Base-by-base conservation (phyloP, 1,284 basidiomycete genomes). In the Leccinum subrobustum region DNA sequence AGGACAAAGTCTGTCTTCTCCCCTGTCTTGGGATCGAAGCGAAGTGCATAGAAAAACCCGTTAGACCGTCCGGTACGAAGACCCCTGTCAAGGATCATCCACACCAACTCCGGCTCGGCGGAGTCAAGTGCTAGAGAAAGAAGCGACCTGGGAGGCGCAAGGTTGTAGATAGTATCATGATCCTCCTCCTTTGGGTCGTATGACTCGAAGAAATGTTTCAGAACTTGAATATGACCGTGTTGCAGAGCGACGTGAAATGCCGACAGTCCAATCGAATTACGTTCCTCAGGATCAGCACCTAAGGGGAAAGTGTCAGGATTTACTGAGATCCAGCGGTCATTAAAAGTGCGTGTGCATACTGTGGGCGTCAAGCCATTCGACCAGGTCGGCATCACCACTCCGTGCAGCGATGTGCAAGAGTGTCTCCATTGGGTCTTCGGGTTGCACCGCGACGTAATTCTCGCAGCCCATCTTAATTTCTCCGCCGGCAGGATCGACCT, bases 1-100 rank as follows among this genome's bases (percentile, higher is more conserved):
- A 98, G 83, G 55, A 98, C 79, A 70, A 98, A 97, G 71, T 96
- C 88, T 6, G 92, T 94, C 62, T 89, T 85, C 72, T 86, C 82
- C 47, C 89, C 89, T 5, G 93, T 94, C 63, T 86, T 79, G 4
- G 88, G 86, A 70, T 96, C 86, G 72, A 88, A 91, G 54, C 96
- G 87, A 57, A 95, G 80, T 18, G 91, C 86, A 74, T 84, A 93
- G 81, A 98, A 98, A 57, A 97, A 79, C 11, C 92, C 94, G 60
- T 90, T 80, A 18, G 92, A 92, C 59, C 97, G 83, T 57, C 95
- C 95, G 25, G 95, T 96, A 60, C 96, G 86, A 31, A 88, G 75
- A n/a, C 75, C 76, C 56, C 80, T 83, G 55, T 87, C 81, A 29
- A 89, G 79, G 56, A 89, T 74, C 73, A 82, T 76, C 82, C 82